Conservation (phyloP, 176 grass and related monocot genomes). For the Paspalum notatum region DNA sequence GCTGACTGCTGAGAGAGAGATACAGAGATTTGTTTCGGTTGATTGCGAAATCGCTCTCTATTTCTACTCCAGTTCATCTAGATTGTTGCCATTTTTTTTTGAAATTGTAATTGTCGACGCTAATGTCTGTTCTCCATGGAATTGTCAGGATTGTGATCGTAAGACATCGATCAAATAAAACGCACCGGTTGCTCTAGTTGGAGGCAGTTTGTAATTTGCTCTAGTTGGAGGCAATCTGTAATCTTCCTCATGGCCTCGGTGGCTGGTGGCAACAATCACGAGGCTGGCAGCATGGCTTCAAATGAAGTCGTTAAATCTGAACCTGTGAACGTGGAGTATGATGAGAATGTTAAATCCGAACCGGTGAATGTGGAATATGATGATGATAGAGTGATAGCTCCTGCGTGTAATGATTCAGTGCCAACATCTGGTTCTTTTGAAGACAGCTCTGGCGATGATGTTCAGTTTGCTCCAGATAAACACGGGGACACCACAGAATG, state of each 20-base stretch:
- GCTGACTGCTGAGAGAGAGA: no score
- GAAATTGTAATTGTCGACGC: not conserved
- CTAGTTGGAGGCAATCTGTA: not conserved
- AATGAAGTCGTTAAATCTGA: not conserved
- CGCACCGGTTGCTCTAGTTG: not conserved
- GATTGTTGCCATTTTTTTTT: not conserved
- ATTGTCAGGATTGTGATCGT: not conserved
- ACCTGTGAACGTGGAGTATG: not conserved
- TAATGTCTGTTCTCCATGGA: not conserved
- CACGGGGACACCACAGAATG: constrained; percentile 60
- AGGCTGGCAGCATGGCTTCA: not conserved
- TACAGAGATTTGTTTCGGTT: no score
- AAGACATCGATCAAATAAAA: not conserved
- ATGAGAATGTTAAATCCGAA: not conserved
- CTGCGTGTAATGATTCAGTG: not conserved
- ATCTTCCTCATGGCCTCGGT: not conserved
- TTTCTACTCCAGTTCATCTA: no score
- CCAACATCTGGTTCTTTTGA: not conserved
- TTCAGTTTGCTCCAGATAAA: not conserved
- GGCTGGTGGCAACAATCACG: not conserved
- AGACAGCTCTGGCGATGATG: not conserved
- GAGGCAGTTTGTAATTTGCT: not conserved
- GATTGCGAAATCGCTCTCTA: no score
- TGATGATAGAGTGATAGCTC: not conserved
- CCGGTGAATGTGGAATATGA: not conserved